Evolutionary conservation across 1,284 basidiomycete genomes (phyloP).

Genomic region (Apiotrichum sp.): DNA sequence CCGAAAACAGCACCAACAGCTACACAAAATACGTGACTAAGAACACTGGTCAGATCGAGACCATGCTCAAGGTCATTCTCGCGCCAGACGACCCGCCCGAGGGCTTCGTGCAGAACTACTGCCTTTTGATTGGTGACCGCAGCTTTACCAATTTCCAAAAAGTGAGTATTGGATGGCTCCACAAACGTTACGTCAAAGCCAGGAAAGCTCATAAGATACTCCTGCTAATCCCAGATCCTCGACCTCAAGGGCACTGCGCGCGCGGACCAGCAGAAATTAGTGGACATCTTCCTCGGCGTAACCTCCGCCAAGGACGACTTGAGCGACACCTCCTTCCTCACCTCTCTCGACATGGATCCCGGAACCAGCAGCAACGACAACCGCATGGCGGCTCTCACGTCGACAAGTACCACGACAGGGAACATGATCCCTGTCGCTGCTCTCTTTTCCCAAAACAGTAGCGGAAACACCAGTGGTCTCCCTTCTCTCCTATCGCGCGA

Average conservation of each 20-base stretch:
- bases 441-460: conserved; percentile 26
- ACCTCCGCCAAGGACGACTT: conserved; percentile 83
- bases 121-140: conserved; percentile 81
- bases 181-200: no score
- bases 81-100: conserved; percentile 85
- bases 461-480: neutral
- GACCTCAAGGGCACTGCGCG: conserved; percentile 91
- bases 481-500: conserved; percentile 19
- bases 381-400: conserved; percentile 2
- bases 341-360: conserved; percentile 84
- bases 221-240: conserved; percentile 59
- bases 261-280: conserved; percentile 74
- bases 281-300: conserved; percentile 84
- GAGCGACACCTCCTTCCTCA: conserved; percentile 80
- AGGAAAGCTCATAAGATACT: neutral
- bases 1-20: conserved; percentile 34
- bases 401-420: conserved; percentile 3
- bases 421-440: conserved; percentile 21
- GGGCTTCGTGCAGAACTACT: conserved; percentile 90
- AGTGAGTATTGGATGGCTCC: conserved; percentile 47
- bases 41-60: conserved; percentile 73
- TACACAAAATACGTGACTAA: conserved; percentile 76
- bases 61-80: conserved; percentile 86
- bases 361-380: conserved; percentile 11
- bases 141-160: conserved; percentile 98